These are phyloP conservation scores for Apiotrichum veenhuisii DNA, from an alignment of 1,284 basidiomycete species.

Conservation along the genomic window DNA sequence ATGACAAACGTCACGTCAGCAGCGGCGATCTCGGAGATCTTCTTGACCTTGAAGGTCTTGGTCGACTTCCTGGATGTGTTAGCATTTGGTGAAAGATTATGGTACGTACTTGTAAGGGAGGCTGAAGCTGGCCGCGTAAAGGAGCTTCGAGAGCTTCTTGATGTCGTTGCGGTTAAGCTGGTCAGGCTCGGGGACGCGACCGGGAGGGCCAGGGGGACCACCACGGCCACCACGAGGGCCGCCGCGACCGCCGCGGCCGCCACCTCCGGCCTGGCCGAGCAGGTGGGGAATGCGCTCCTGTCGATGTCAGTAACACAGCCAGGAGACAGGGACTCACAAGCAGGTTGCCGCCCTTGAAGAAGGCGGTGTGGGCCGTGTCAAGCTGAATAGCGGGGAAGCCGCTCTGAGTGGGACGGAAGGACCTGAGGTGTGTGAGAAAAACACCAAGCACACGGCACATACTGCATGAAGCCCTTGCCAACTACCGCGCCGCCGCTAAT, in stretches of 20 bases:
- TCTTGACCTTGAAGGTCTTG: slow-evolving; percentile 35
- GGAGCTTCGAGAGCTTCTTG: slow-evolving; percentile 36
- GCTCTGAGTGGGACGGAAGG: slow-evolving; percentile 36
- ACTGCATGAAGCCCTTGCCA: slow-evolving; percentile 47
- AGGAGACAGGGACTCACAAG: slow-evolving; percentile 23
- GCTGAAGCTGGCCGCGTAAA: slow-evolving; percentile 40
- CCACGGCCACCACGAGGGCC: slow-evolving; percentile 31
- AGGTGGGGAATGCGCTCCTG: slow-evolving; percentile 34
- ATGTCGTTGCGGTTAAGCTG: slow-evolving; percentile 30
- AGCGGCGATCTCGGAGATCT: slow-evolving; percentile 34
- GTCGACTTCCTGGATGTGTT: slow-evolving; percentile 22
- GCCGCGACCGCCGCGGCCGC: slow-evolving; percentile 26
- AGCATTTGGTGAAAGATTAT: neutral
- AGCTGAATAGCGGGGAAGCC: slow-evolving; percentile 38
- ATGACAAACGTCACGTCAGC: slow-evolving; percentile 39
- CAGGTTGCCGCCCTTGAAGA: slow-evolving; percentile 42
- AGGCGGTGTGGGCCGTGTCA: slow-evolving; percentile 48
- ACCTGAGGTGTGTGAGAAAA: slow-evolving; percentile 18
- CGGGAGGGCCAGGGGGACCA: slow-evolving; percentile 21
- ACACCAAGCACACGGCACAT: neutral
- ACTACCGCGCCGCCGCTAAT: slow-evolving; percentile 42
- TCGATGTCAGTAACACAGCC: slow-evolving; percentile 5
- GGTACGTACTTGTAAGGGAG: slow-evolving; percentile 23
- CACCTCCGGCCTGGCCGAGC: slow-evolving; percentile 34
- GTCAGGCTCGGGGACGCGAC: slow-evolving; percentile 18